These are phyloP conservation scores for Sporisorium scitamineum DNA, from an alignment of 1,284 basidiomycete genomes.

Conservation along the genomic window DNA sequence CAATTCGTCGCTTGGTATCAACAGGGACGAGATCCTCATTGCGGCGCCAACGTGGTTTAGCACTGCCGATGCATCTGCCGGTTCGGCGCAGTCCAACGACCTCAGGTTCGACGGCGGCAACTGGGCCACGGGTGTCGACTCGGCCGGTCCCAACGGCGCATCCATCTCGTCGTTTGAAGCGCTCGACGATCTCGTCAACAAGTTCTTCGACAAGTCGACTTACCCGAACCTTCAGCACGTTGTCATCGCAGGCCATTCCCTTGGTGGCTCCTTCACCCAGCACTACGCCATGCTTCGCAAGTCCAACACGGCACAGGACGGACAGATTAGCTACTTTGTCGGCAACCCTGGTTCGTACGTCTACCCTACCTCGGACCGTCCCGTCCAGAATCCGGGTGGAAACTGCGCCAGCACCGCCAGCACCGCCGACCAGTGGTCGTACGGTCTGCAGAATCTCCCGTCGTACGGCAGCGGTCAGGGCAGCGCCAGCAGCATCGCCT, in stretches of 20 bases:
- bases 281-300: conserved; percentile 64
- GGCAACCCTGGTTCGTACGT: conserved; percentile 61
- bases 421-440: conserved; percentile 34
- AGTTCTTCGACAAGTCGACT: conserved; percentile 55
- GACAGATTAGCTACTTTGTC: conserved; percentile 52
- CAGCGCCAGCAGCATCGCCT: conserved; percentile 27
- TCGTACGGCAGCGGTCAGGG: conserved; percentile 36
- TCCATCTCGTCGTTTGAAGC: conserved; percentile 52
- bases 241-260: conserved; percentile 61
- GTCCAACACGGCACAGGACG: conserved; percentile 35
- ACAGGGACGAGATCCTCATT: conserved; percentile 55
- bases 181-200: conserved; percentile 55
- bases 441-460: conserved; percentile 41
- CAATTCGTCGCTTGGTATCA: conserved; percentile 51
- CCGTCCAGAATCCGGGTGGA: conserved; percentile 35
- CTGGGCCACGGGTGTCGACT: conserved; percentile 50
- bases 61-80: conserved; percentile 45
- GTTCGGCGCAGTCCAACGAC: conserved; percentile 51
- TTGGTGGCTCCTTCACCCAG: conserved; percentile 59
- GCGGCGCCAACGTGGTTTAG: conserved; percentile 57
- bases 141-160: conserved; percentile 44
- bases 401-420: conserved; percentile 37
- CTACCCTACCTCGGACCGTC: conserved; percentile 49
- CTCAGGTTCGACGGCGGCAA: conserved; percentile 42
- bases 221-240: conserved; percentile 61